A percentile compares a stretch with the other conserved stretches of the same genome.
These are phyloP conservation scores for Pisolithus thermaeus DNA, from an alignment of 1,284 basidiomycete genomes.

Conservation along the genomic window DNA sequence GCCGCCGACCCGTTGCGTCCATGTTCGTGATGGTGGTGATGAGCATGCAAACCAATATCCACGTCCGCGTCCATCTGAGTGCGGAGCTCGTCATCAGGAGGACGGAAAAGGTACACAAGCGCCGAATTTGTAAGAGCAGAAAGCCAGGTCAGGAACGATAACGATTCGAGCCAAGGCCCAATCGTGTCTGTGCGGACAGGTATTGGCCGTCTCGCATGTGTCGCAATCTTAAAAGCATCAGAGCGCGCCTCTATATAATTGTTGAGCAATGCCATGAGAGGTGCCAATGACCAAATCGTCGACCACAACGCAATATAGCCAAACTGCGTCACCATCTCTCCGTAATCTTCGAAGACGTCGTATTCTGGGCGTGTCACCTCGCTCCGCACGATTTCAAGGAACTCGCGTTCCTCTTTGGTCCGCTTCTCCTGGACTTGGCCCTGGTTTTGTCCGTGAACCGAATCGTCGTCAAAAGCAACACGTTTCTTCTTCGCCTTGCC, in stretches of 20 bases:
- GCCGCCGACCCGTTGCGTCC: conserved; percentile 26
- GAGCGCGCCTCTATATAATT: conserved; percentile 90
- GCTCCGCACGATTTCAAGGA: conserved; percentile 69
- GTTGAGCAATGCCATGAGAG: conserved; percentile 79
- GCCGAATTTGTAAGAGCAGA: conserved; percentile 81
- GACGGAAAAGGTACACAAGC: conserved; percentile 79
- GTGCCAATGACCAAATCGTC: conserved; percentile 91
- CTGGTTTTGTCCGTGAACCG: conserved; percentile 12
- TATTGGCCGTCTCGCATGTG: conserved; percentile 80
- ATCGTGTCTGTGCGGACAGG: conserved; percentile 86
- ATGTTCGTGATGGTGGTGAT: conserved; percentile 8
- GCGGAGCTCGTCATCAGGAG: conserved; percentile 20
- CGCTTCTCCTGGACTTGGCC: conserved; percentile 38
- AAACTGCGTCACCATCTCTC: conserved; percentile 95
- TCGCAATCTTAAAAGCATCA: conserved; percentile 93
- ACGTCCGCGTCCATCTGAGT: conserved; percentile 1
- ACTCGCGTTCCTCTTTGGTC: conserved; percentile 60
- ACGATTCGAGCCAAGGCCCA: conserved; percentile 89
- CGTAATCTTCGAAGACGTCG: conserved; percentile 78
- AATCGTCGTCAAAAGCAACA: conserved; percentile 69
- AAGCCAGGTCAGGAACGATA: conserved; percentile 87
- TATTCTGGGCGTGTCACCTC: conserved; percentile 84
- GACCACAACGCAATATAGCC: conserved; percentile 92
- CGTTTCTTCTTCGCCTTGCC: conserved; percentile 51
- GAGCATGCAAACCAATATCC: conserved; percentile 3